Evolutionary conservation across 2,329 filamentous ascomycete genomes (phyloP), one percentile per base, ranked within the genome.

Genomic region (Colletotrichum eleusines): DNA sequence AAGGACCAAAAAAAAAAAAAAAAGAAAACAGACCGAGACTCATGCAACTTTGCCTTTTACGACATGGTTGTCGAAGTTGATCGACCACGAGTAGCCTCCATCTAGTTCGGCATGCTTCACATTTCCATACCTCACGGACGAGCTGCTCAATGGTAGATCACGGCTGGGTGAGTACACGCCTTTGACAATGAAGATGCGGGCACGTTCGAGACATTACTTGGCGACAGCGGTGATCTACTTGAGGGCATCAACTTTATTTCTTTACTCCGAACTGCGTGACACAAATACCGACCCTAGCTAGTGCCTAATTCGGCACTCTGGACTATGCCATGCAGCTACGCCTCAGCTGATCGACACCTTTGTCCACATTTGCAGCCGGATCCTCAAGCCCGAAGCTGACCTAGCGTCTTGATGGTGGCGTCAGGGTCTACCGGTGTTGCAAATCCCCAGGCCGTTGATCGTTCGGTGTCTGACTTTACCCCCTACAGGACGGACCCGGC

Each of bases 361-460:
- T 58, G 20, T 20, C 14, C 31, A 46, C 58, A 53, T 42, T 71
- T 68, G 69, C 69, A 31, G 64, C 31, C 8, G 23, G 38, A 51
- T 23, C 65, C 20, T 33, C 44, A 20, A 42, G 35, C 35, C 20
- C 20, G 57, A 50, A 14, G 38, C 7, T n/a, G 46, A 38, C 58
- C 46, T 48, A 54, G 53, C 23, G 46, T 54, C 65, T 58, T 48
- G 44, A 23, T 38, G 28, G 20, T 53, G 64, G 69, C 69, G 69
- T 38, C 46, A 58, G 33, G 55, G 44, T 55, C 16, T 28, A 38
- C 35, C 65, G 53, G 60, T 66, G 46, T 69, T 53, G 69, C 46
- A 69, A 46, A 71, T 69, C 69, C 26, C 53, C 64, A 23, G 48
- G 8, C 58, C 58, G 64, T 50, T 44, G 51, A 16, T n/a, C n/a